Conservation (phyloP, 2,329 filamentous ascomycete species). For the Claviceps digitariae region DNA sequence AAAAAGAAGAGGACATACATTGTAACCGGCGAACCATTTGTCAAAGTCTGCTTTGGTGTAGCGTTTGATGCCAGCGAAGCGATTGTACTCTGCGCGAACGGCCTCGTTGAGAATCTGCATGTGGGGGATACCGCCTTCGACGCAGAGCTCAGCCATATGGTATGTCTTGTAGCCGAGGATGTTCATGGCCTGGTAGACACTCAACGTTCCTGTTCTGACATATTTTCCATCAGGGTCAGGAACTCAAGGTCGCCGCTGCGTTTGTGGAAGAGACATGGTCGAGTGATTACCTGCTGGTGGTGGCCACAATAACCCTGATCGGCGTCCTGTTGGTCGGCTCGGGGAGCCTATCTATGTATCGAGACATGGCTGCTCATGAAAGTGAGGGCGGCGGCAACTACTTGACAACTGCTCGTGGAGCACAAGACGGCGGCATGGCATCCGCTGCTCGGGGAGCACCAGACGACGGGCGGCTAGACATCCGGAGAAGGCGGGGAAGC, state of each 20-base stretch:
- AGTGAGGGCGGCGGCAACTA: neutral
- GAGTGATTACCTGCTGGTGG: slow-evolving; percentile 25
- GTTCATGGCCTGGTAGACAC: slow-evolving; percentile 18
- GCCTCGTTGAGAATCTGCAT: slow-evolving; percentile 18
- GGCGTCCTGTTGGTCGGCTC: slow-evolving; percentile 16
- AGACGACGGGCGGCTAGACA: neutral
- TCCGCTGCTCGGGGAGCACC: neutral
- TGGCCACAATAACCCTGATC: slow-evolving; percentile 24
- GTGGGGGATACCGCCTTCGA: slow-evolving; percentile 8
- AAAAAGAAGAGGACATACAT: slow-evolving; percentile 14
- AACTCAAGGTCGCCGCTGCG: neutral
- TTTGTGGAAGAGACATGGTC: neutral
- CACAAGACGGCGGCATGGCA: no score
- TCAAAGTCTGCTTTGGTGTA: slow-evolving; percentile 19
- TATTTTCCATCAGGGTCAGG: neutral
- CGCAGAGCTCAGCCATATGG: slow-evolving; percentile 20
- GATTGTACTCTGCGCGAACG: slow-evolving; percentile 16
- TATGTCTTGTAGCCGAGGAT: slow-evolving; percentile 23
- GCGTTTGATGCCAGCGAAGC: slow-evolving; percentile 1
- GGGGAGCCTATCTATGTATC: slow-evolving; percentile 21
- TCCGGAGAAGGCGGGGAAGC: neutral
- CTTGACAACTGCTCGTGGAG: neutral
- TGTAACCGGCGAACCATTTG: slow-evolving; percentile 25
- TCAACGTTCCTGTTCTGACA: slow-evolving; percentile 17
- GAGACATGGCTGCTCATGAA: slow-evolving; percentile 15